phyloP scores from a whole-genome alignment of 805 yeast species.

The Wickerhamomyces alni region DNA sequence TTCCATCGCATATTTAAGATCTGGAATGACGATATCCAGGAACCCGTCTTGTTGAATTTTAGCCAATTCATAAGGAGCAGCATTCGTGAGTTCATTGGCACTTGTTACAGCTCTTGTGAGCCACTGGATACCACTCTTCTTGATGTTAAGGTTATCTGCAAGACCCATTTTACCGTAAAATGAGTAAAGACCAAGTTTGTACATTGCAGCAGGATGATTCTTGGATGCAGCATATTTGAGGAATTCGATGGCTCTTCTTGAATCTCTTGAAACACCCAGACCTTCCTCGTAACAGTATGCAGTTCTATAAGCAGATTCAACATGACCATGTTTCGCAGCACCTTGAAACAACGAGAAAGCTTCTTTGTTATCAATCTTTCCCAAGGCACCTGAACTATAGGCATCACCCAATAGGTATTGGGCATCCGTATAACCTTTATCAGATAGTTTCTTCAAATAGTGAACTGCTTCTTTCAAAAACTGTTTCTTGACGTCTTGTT shows the following conservation, averaged over 20 bases:
- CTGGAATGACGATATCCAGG: constrained; percentile 80
- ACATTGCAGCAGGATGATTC: constrained; percentile 97
- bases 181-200: constrained; percentile 81
- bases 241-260: constrained; percentile 78
- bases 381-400: constrained; percentile 76
- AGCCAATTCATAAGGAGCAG: constrained; percentile 93
- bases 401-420: constrained; percentile 93
- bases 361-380: constrained; percentile 70
- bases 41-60: constrained; percentile 80
- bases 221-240: constrained; percentile 82
- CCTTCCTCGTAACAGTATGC: constrained; percentile 93
- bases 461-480: constrained; percentile 72
- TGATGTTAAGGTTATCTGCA: constrained; percentile 56
- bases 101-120: constrained; percentile 76
- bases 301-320: constrained; percentile 86
- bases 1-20: constrained; percentile 76
- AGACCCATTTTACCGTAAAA: constrained; percentile 84
- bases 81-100: constrained; percentile 79
- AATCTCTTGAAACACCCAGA: constrained; percentile 83
- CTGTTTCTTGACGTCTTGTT: constrained; percentile 39
- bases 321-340: constrained; percentile 92
- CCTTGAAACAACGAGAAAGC: constrained; percentile 73
- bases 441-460: constrained; percentile 65
- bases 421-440: constrained; percentile 81
- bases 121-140: constrained; percentile 91